phyloP scores from a whole-genome alignment of 2,329 filamentous ascomycete species.

The Nemania bipapillata region DNA sequence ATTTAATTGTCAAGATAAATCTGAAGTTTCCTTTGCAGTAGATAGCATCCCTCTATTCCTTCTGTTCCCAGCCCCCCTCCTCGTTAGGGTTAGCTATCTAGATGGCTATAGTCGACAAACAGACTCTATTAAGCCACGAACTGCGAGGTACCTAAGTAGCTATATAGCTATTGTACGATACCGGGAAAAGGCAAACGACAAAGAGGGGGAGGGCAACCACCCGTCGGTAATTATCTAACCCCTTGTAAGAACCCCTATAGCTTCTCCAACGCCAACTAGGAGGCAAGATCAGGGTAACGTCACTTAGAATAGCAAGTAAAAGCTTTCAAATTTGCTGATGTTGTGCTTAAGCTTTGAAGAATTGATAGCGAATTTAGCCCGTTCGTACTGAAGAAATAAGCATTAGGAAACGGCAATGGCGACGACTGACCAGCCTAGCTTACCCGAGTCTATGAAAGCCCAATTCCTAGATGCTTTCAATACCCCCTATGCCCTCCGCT shows the following conservation, averaged over 20 bases:
- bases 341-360: too few relatives aligned
- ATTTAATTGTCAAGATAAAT: background rate
- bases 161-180: background rate
- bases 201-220: background rate
- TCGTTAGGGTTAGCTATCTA: too few relatives aligned
- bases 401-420: slow-evolving; percentile 6
- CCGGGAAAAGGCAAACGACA: slow-evolving; percentile 20
- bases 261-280: background rate
- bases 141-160: background rate
- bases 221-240: slow-evolving; percentile 14
- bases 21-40: background rate
- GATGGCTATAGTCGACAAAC: too few relatives aligned
- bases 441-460: slow-evolving; percentile 52
- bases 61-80: background rate
- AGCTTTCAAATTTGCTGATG: background rate
- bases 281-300: background rate
- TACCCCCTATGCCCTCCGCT: slow-evolving; percentile 54
- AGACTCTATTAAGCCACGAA: background rate
- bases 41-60: background rate
- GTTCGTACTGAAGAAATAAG: background rate
- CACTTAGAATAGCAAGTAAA: background rate
- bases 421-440: background rate
- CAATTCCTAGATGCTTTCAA: slow-evolving; percentile 57
- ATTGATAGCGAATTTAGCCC: background rate
- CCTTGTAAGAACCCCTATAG: background rate